Percentiles rank a stretch among this genome's conserved stretches.
Conservation (phyloP, 345 rosid genomes). For the Citrus trifoliata region DNA sequence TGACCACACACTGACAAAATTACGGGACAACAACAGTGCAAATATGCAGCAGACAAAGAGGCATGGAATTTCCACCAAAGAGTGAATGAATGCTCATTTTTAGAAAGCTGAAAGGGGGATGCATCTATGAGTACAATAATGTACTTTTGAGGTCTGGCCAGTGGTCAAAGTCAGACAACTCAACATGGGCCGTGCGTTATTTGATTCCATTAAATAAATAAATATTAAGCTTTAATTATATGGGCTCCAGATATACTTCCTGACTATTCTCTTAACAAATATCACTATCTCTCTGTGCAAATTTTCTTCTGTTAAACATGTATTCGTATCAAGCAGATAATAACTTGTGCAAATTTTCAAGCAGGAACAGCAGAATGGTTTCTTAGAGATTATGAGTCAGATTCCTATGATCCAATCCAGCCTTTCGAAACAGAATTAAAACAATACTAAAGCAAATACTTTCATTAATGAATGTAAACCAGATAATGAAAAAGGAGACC, state of each 20-base stretch:
- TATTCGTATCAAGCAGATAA: not conserved
- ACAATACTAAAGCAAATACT: not conserved
- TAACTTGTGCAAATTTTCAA: not conserved
- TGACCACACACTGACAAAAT: slow-evolving; percentile 26
- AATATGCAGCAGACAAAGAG: slow-evolving; percentile 19
- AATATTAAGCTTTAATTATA: not conserved
- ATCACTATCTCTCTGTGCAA: not conserved
- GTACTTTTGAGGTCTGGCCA: slow-evolving; percentile 25
- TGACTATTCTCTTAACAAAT: not conserved
- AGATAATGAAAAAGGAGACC: not conserved
- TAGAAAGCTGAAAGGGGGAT: slow-evolving; percentile 18
- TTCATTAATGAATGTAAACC: not conserved
- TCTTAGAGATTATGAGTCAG: not conserved
- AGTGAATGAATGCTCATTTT: slow-evolving; percentile 4
- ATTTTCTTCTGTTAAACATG: not conserved
- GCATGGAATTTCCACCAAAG: slow-evolving; percentile 21
- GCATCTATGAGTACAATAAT: slow-evolving; percentile 24
- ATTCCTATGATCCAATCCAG: not conserved
- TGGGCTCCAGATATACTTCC: not conserved
- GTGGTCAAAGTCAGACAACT: slow-evolving; percentile 23
- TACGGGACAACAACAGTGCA: slow-evolving; percentile 15
- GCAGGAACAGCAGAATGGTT: not conserved
- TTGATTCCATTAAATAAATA: slow-evolving; percentile 1
- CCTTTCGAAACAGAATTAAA: not conserved
- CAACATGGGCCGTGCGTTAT: slow-evolving; percentile 25